Evolutionary conservation across 495 filamentous ascomycete genomes (phyloP).

Genomic region (Filosporella fistucella): DNA sequence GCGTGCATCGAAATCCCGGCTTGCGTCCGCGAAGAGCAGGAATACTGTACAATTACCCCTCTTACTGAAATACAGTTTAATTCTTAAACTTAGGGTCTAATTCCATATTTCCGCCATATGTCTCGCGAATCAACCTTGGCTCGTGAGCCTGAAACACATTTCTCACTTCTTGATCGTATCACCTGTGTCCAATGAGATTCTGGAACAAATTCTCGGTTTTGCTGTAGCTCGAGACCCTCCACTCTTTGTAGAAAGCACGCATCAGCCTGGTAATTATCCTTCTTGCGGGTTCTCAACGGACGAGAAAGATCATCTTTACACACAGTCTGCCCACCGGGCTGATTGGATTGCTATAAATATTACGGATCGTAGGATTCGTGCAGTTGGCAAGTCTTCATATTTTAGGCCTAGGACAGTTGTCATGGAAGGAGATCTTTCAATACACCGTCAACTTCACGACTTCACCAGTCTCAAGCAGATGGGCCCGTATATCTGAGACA

Average conservation of each 20-base stretch:
- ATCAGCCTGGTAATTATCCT: neutral
- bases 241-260: neutral
- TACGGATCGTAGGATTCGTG: conserved; percentile 1
- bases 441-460: neutral
- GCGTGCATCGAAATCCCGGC: too few species aligned
- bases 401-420: conserved; percentile 2
- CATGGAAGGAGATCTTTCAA: neutral
- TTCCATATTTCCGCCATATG: too few species aligned
- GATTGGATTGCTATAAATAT: conserved; percentile 6
- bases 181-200: neutral
- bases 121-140: conserved; percentile 2
- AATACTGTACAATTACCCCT: too few species aligned
- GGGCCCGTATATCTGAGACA: neutral
- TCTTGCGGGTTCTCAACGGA: neutral
- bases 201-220: conserved; percentile 1
- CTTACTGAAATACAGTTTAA: too few species aligned
- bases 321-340: neutral
- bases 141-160: neutral
- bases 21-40: too few species aligned
- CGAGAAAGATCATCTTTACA: neutral
- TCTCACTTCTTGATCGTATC: conserved; percentile 1
- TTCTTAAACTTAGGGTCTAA: too few species aligned
- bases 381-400: neutral
- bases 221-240: conserved; percentile 3
- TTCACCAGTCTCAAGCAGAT: neutral